These are phyloP conservation scores for Aspergillus clavatus DNA, from an alignment of 2,329 filamentous ascomycete genomes.

Conservation along the genomic window DNA sequence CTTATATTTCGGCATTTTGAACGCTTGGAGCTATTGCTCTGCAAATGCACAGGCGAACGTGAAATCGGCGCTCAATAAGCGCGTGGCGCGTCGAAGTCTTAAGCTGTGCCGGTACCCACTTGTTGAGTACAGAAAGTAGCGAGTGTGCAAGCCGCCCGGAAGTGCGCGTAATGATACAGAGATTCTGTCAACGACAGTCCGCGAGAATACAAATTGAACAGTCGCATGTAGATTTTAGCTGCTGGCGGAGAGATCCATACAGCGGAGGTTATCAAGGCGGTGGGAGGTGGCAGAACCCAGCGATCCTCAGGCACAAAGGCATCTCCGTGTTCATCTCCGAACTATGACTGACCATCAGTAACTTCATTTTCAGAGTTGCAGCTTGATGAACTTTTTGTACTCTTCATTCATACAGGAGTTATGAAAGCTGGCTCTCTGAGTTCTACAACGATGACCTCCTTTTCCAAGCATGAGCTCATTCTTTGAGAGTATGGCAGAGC, in stretches of 20 bases:
- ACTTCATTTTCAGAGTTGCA: background rate
- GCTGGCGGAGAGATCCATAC: constrained; percentile 7
- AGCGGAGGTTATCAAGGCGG: constrained; percentile 6
- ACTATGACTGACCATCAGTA: too few species aligned
- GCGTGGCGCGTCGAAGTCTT: constrained; percentile 12
- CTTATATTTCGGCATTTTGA: constrained; percentile 85
- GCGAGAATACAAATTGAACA: background rate
- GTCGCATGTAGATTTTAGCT: constrained; percentile 1
- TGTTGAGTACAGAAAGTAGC: too few species aligned
- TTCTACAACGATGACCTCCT: too few species aligned
- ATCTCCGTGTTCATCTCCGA: too few species aligned
- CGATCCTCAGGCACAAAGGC: constrained; percentile 3
- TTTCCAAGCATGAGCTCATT: too few species aligned
- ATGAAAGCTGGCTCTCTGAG: background rate
- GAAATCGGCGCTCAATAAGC: constrained; percentile 13
- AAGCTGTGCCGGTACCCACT: too few species aligned
- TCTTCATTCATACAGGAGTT: too few species aligned
- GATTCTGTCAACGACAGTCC: background rate
- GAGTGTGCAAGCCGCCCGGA: too few species aligned
- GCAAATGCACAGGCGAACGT: constrained; percentile 3
- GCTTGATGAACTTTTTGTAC: background rate
- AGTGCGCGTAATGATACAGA: background rate
- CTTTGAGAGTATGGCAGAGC: too few species aligned
- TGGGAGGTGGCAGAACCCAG: constrained; percentile 3
- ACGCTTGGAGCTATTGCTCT: constrained; percentile 12